Evolutionary conservation across 176 grass and related monocot species (phyloP).

Genomic region (Saccharum spontaneum): DNA sequence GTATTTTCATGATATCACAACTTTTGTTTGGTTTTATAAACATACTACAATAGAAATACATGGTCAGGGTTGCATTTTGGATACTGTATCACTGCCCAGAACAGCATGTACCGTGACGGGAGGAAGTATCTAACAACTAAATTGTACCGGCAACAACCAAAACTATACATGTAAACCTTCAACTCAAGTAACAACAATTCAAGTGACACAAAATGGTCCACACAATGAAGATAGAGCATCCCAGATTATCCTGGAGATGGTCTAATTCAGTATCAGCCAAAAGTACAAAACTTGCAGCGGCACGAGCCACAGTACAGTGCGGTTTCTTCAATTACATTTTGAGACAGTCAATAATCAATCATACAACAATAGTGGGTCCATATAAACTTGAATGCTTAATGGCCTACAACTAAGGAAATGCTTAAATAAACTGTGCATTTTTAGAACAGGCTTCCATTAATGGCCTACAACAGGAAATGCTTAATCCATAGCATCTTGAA

Average conservation of each 20-base stretch:
- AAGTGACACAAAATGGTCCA: not conserved
- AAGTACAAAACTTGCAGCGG: slow-evolving; percentile 3
- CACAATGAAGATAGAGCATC: not conserved
- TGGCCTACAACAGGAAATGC: not conserved
- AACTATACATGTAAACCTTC: not conserved
- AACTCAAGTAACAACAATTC: not conserved
- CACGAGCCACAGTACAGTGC: not conserved
- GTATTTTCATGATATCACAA: not conserved
- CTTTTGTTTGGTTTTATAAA: slow-evolving; percentile 3
- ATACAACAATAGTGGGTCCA: not conserved
- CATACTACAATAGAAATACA: not conserved
- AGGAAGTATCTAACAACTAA: not conserved
- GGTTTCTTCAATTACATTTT: slow-evolving; percentile 18
- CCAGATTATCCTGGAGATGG: slow-evolving; percentile 19
- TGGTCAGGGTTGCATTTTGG: not conserved
- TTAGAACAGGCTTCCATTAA: not conserved
- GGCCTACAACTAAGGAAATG: not conserved
- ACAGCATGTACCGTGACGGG: not conserved
- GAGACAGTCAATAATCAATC: not conserved
- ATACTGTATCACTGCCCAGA: not conserved
- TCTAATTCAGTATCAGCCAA: slow-evolving; percentile 6
- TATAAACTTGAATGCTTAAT: not conserved
- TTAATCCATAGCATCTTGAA: slow-evolving; percentile 15
- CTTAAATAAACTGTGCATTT: not conserved
- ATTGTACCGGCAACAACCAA: not conserved